Percentiles rank a stretch among this genome's conserved stretches.
Evolutionary conservation across 345 rosid genomes (phyloP).

Genomic region (Camelina neglecta): DNA sequence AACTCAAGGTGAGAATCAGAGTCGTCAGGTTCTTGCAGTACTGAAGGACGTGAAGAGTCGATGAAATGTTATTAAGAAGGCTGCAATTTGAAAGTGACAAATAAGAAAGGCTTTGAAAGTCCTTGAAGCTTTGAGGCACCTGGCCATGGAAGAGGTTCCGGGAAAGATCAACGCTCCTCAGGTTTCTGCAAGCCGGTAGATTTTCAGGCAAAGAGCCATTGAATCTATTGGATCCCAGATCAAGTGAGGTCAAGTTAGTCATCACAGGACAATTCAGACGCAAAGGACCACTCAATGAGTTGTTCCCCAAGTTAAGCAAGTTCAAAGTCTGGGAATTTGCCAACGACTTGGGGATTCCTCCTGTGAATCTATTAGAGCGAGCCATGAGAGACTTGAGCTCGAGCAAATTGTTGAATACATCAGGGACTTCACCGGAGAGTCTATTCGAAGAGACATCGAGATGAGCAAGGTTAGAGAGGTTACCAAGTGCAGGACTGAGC

Average conservation of each 20-base stretch:
- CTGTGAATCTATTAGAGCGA: slow-evolving; percentile 52
- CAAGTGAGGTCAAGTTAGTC: slow-evolving; percentile 57
- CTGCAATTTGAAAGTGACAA: slow-evolving; percentile 58
- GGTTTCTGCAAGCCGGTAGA: slow-evolving; percentile 55
- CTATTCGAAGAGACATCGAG: slow-evolving; percentile 58
- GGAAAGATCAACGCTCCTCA: slow-evolving; percentile 55
- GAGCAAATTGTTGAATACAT: slow-evolving; percentile 49
- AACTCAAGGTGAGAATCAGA: slow-evolving; percentile 58
- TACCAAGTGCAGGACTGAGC: slow-evolving; percentile 50
- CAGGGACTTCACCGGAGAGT: slow-evolving; percentile 61
- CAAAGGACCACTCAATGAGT: slow-evolving; percentile 55
- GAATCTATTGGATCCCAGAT: slow-evolving; percentile 56
- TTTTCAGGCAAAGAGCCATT: slow-evolving; percentile 49
- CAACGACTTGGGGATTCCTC: slow-evolving; percentile 58
- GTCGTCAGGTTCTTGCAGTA: slow-evolving; percentile 59
- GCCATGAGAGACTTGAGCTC: slow-evolving; percentile 47
- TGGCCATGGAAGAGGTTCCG: slow-evolving; percentile 51
- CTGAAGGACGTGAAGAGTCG: slow-evolving; percentile 57
- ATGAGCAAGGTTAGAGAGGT: slow-evolving; percentile 53
- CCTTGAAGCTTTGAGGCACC: slow-evolving; percentile 59
- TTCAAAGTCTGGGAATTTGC: slow-evolving; percentile 52
- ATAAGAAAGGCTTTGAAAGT: slow-evolving; percentile 53
- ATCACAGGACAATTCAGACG: slow-evolving; percentile 55
- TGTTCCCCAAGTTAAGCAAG: slow-evolving; percentile 59
- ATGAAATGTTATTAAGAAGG: slow-evolving; percentile 52